Base-by-base conservation (phyloP, 495 filamentous ascomycete species). In the Penicillium macrosclerotiorum region DNA sequence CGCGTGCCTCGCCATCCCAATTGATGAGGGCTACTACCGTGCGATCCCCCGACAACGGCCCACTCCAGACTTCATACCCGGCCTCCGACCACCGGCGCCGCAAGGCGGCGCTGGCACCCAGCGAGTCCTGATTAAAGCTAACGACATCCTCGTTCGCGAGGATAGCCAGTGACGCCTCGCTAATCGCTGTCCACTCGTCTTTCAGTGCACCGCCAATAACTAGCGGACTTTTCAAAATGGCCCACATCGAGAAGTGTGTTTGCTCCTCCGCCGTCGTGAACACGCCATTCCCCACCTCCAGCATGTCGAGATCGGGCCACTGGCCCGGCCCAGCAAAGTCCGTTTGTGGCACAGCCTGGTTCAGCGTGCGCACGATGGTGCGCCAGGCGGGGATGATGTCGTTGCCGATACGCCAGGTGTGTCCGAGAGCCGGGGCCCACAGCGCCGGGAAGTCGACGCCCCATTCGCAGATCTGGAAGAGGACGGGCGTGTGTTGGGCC, bases 181-280 rank as follows among this genome's bases (percentile, higher is more conserved):
- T 38, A 8, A 80, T 68, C 1, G 57, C 45, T 3, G 54, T 61
- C 9, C 23, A 18, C 0, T 52, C 55, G 40, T 65, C 62, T 20
- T 60, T 70, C 45, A 78, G 56, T 20, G 71, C 69, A 1, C 63
- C 75, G 1, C 77, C 76, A 27, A 84, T 77, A 16, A 73, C 59
- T 5, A 83, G 62, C 0, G 78, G 76, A 11, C 73, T 77, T 55
- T 82, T 82, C 42, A 74, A 54, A 20, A 79, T 75, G 33, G 74
- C 75, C 79, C 79, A 83, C 33, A 83, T 54, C 1, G 71, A 70
- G 46, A 83, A 80, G 55, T 82, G 80, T 0, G 74, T 71, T 29
- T 71, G 64, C 19, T 77, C 71, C 48, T 79, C 71, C 0, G 61
- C 42, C 0, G 52, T 42, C 1, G 62, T 69, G 8, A 74, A 49